These are phyloP conservation scores for Amaranthus cruentus DNA, from an alignment of 148 eudicot genomes.

Conservation along the genomic window DNA sequence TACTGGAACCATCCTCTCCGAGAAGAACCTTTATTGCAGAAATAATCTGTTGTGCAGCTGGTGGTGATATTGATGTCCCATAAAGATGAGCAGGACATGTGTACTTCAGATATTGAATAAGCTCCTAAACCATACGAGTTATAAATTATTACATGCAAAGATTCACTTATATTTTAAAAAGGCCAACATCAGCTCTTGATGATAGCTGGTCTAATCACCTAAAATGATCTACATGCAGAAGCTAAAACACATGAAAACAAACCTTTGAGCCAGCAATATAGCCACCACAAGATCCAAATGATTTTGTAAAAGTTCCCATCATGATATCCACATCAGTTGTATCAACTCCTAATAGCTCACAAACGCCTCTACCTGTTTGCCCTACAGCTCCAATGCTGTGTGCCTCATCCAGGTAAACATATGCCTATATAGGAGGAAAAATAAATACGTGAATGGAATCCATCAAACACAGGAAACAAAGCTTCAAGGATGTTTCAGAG, in stretches of 20 bases:
- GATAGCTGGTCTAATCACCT: too few relatives aligned
- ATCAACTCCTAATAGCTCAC: constrained; percentile 93
- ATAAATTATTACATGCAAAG: neutral
- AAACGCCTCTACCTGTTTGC: constrained; percentile 86
- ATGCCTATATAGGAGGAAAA: constrained; percentile 45
- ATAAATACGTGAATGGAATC: neutral
- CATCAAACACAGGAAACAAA: neutral
- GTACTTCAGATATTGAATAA: constrained; percentile 65
- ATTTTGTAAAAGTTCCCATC: constrained; percentile 99
- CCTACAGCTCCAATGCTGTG: constrained; percentile 99
- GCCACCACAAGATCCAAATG: constrained; percentile 97
- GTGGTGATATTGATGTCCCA: constrained; percentile 92
- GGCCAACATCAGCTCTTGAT: too few relatives aligned
- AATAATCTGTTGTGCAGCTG: constrained; percentile 87
- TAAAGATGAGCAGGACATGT: constrained; percentile 88
- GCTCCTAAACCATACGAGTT: constrained; percentile 44
- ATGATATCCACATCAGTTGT: constrained; percentile 93
- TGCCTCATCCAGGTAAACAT: constrained; percentile 88
- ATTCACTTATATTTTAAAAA: neutral
- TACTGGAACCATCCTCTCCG: constrained; percentile 92
- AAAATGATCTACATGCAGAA: neutral
- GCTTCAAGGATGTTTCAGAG: neutral
- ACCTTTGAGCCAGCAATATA: constrained; percentile 99
- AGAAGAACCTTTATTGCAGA: constrained; percentile 75
- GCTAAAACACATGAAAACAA: constrained; percentile 7